Percentiles rank a stretch among this genome's conserved stretches.
These are phyloP conservation scores for Hanseniaspora guilliermondii DNA, from an alignment of 805 yeast species.

Conservation along the genomic window DNA sequence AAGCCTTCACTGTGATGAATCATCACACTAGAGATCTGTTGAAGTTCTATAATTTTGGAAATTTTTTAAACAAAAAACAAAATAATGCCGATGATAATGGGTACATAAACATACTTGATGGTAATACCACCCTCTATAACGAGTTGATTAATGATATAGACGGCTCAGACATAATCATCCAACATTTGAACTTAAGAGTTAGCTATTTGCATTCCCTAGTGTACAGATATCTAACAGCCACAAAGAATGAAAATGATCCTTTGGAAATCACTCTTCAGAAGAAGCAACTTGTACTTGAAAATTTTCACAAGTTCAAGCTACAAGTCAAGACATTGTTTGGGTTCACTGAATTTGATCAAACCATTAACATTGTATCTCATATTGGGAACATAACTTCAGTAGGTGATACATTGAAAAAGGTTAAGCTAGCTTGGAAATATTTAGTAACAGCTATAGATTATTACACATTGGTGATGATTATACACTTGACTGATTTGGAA, in stretches of 20 bases:
- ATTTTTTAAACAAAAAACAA: background rate
- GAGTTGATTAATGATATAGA: background rate
- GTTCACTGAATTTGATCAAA: background rate
- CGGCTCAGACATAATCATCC: conserved; percentile 3
- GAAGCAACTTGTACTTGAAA: conserved; percentile 1
- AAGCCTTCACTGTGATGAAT: conserved; percentile 2
- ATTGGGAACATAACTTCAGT: background rate
- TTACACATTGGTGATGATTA: background rate
- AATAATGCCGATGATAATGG: background rate
- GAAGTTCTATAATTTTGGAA: background rate
- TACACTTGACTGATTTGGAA: conserved; percentile 11
- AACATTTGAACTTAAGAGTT: conserved; percentile 7
- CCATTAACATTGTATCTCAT: background rate
- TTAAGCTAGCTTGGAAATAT: conserved; percentile 8
- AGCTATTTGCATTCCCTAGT: conserved; percentile 2
- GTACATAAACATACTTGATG: background rate
- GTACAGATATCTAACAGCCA: conserved; percentile 7
- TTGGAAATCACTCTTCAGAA: background rate
- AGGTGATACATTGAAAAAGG: background rate
- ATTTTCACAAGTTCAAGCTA: background rate
- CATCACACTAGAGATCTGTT: conserved; percentile 2
- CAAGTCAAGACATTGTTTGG: background rate
- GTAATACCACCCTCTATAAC: background rate
- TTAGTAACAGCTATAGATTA: background rate
- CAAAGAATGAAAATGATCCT: conserved; percentile 7